phyloP scores from a whole-genome alignment of 1,284 basidiomycete species.

The Trichosporon ovoides region DNA sequence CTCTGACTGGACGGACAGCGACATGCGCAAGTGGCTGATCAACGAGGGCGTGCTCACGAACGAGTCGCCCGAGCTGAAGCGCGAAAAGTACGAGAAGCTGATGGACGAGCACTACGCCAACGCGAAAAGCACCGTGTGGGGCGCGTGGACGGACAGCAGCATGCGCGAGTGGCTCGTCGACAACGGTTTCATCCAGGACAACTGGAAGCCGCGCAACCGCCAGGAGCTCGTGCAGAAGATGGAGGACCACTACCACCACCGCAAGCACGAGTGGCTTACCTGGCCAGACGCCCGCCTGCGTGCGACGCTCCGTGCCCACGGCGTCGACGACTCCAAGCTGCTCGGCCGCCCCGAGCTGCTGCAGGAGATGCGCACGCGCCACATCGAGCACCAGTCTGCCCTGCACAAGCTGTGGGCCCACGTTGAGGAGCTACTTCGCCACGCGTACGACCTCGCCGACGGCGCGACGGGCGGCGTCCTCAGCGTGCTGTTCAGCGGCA shows the following conservation, averaged over 20 bases:
- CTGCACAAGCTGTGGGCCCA: constrained; percentile 58
- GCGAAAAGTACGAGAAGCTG: constrained; percentile 69
- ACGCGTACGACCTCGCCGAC: constrained; percentile 62
- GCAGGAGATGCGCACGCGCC: constrained; percentile 65
- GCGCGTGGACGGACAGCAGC: constrained; percentile 71
- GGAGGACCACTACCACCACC: constrained; percentile 48
- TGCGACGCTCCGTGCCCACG: constrained; percentile 69
- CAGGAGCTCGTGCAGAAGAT: constrained; percentile 53
- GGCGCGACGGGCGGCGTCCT: constrained; percentile 50
- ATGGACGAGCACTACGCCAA: constrained; percentile 69
- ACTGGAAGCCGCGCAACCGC: constrained; percentile 59
- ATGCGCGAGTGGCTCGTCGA: constrained; percentile 71
- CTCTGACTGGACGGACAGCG: constrained; percentile 57
- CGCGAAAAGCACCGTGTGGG: constrained; percentile 63
- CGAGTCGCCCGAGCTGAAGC: constrained; percentile 12
- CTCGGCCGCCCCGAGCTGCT: constrained; percentile 64
- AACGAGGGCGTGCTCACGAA: constrained; percentile 41
- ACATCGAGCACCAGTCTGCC: constrained; percentile 59
- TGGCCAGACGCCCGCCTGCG: constrained; percentile 86
- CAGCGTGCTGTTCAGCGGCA: constrained; percentile 43
- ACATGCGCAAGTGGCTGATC: constrained; percentile 51
- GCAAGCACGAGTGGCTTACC: constrained; percentile 60
- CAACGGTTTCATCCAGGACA: constrained; percentile 64
- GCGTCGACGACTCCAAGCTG: constrained; percentile 62
- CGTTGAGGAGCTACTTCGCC: constrained; percentile 60